Conservation (phyloP, 2,329 filamentous ascomycete genomes). For the Penicillium sp. region DNA sequence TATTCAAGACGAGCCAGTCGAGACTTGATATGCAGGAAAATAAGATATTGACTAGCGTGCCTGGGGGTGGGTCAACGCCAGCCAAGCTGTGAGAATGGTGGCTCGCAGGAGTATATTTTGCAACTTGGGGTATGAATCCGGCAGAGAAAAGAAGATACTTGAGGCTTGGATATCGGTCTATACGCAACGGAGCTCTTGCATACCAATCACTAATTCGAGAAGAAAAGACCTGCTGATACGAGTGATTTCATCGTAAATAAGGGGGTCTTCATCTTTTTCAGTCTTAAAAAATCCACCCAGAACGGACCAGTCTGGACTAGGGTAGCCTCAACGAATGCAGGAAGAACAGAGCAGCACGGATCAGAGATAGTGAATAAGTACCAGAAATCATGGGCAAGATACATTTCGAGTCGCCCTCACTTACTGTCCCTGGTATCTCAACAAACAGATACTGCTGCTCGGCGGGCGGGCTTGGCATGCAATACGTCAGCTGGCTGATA, state of each 20-base stretch:
- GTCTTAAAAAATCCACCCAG: background rate
- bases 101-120: too few relatives aligned
- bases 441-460: background rate
- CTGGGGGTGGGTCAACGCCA: constrained; percentile 2
- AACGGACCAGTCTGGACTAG: background rate
- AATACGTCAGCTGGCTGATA: constrained; percentile 14
- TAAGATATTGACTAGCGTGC: constrained; percentile 18
- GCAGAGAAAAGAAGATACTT: background rate
- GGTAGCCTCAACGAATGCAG: background rate
- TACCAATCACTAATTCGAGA: too few relatives aligned
- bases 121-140: background rate
- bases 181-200: too few relatives aligned
- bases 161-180: too few relatives aligned
- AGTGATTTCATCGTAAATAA: background rate
- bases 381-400: too few relatives aligned
- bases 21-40: constrained; percentile 29
- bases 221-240: background rate
- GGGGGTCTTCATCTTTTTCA: background rate
- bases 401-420: too few relatives aligned
- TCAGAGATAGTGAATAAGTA: too few relatives aligned
- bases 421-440: background rate
- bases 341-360: too few relatives aligned
- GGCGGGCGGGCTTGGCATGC: constrained; percentile 14
- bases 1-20: constrained; percentile 37
- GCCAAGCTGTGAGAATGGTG: constrained; percentile 6